Evolutionary conservation across 1,284 basidiomycete species (phyloP).

Genomic region (Sparassis latifolia): DNA sequence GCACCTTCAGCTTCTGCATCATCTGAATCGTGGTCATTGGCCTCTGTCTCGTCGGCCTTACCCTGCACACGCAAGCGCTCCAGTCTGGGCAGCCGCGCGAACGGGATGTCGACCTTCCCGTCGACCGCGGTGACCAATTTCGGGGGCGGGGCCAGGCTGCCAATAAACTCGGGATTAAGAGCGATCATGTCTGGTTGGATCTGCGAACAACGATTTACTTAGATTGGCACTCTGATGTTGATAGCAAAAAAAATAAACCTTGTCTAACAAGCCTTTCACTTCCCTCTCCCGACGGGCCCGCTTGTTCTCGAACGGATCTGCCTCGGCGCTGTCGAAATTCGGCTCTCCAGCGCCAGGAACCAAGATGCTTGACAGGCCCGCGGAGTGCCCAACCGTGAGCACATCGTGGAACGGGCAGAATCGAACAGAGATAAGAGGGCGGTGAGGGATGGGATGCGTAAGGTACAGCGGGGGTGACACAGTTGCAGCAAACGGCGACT

Average conservation of each 20-base stretch:
- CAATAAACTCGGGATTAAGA: slow-evolving; percentile 81
- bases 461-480: slow-evolving; percentile 77
- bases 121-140: slow-evolving; percentile 54
- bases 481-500: slow-evolving; percentile 41
- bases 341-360: slow-evolving; percentile 92
- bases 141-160: slow-evolving; percentile 58
- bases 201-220: slow-evolving; percentile 27
- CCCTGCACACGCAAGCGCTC: slow-evolving; percentile 69
- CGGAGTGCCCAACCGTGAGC: slow-evolving; percentile 69
- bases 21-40: slow-evolving; percentile 27
- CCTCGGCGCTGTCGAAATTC: slow-evolving; percentile 91
- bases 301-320: slow-evolving; percentile 91
- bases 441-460: slow-evolving; percentile 71
- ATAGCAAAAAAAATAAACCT: slow-evolving; percentile 39
- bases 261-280: slow-evolving; percentile 87
- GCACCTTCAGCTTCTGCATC: slow-evolving; percentile 28
- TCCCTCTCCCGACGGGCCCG: slow-evolving; percentile 84
- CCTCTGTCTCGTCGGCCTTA: slow-evolving; percentile 66
- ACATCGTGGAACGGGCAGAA: slow-evolving; percentile 95
- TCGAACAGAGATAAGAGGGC: slow-evolving; percentile 59
- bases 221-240: too few relatives aligned
- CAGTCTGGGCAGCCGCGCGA: slow-evolving; percentile 64
- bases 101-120: slow-evolving; percentile 51
- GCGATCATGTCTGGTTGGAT: slow-evolving; percentile 93
- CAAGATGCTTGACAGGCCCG: slow-evolving; percentile 79